Percentiles rank a stretch among this genome's conserved stretches.
Conservation (phyloP, 371 early-diverging fungal genomes). For the Enteropsectra breve region DNA sequence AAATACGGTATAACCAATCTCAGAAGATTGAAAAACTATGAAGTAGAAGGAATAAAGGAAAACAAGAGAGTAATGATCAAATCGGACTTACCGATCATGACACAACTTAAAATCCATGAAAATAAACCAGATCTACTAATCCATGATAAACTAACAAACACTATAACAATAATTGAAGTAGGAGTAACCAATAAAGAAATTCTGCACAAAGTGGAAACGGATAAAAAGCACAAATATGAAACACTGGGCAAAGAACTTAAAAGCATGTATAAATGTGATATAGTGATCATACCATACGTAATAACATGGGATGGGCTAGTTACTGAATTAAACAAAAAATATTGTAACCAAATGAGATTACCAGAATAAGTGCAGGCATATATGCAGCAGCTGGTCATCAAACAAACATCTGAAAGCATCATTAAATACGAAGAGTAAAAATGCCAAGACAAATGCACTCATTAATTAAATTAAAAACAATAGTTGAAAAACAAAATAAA, state of each 20-base stretch:
- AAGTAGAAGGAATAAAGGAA: background rate
- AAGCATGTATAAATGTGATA: background rate
- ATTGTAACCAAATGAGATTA: background rate
- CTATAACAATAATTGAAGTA: conserved; percentile 8
- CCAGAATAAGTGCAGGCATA: background rate
- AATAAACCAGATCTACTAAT: conserved; percentile 1
- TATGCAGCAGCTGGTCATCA: too few species aligned
- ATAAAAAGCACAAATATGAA: conserved; percentile 20
- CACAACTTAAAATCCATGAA: background rate
- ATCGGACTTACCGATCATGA: background rate
- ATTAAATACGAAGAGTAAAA: too few species aligned
- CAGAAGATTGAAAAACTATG: background rate
- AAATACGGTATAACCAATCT: conserved; percentile 1
- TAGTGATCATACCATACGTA: conserved; percentile 8
- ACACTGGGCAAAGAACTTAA: conserved; percentile 9
- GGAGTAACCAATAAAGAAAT: conserved; percentile 2
- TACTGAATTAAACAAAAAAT: conserved; percentile 12
- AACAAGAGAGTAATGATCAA: conserved; percentile 3
- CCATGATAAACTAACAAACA: conserved; percentile 7
- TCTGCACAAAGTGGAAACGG: conserved; percentile 8
- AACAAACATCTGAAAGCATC: too few species aligned
- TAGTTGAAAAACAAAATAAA: too few species aligned
- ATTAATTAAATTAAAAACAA: too few species aligned
- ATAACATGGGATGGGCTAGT: conserved; percentile 29
- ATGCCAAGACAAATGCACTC: too few species aligned